Percentiles rank a stretch among this genome's conserved stretches.
These are phyloP conservation scores for Rhodotorula sp. DNA, from an alignment of 1,284 basidiomycete species.

Conservation along the genomic window DNA sequence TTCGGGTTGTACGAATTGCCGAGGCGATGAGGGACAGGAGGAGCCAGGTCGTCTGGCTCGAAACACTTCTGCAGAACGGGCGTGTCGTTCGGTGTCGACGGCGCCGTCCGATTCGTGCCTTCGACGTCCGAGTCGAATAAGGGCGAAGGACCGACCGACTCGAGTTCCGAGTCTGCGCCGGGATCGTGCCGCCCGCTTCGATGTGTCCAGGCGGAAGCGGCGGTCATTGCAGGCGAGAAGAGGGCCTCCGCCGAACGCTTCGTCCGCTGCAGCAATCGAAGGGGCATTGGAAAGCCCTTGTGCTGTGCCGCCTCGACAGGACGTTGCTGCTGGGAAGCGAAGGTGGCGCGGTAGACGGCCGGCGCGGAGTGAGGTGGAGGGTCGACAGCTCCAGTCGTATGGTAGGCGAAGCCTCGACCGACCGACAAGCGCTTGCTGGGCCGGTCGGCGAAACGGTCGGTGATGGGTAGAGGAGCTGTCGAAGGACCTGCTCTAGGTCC, in stretches of 20 bases:
- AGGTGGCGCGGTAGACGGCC: conserved; percentile 5
- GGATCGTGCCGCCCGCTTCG: neutral
- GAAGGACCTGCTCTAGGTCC: neutral
- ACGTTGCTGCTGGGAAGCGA: conserved; percentile 12
- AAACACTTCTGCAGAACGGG: conserved; percentile 17
- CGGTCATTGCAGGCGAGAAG: conserved; percentile 10
- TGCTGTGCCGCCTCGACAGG: neutral
- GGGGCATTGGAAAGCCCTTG: conserved; percentile 21
- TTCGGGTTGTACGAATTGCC: neutral
- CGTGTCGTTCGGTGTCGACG: conserved; percentile 31
- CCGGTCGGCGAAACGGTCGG: neutral
- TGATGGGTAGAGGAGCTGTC: neutral
- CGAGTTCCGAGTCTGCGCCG: conserved; percentile 19
- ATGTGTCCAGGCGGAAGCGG: neutral
- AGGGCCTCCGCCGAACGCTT: conserved; percentile 1
- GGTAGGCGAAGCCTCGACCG: conserved; percentile 18
- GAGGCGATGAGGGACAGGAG: conserved; percentile 8
- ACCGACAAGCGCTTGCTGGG: no score
- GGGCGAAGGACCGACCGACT: conserved; percentile 16
- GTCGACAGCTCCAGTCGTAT: conserved; percentile 16
- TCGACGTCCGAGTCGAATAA: conserved; percentile 17
- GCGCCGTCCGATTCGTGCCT: conserved; percentile 14
- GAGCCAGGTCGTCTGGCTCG: conserved; percentile 15
- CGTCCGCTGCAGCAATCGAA: conserved; percentile 12
- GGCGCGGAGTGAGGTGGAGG: conserved; percentile 20